Base-by-base conservation (phyloP, 2,329 filamentous ascomycete genomes). In the Aspergillus brunneoviolaceus region DNA sequence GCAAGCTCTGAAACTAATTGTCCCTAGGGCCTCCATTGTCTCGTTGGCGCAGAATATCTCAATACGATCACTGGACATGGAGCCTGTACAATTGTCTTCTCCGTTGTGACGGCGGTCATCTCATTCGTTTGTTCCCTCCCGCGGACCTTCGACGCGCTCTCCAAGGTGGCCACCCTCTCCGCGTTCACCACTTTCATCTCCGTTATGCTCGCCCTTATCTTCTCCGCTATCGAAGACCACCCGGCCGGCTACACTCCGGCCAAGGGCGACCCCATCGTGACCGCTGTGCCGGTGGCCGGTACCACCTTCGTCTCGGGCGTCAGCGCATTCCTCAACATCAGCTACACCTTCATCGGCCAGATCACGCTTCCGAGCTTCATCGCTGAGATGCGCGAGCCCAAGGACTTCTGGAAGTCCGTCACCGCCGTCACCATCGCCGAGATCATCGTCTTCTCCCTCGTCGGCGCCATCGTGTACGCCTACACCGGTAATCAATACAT, bases 311-410 rank as follows among this genome's bases (percentile, higher is more conserved):
- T 96, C 3, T 80, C 84, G 2, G 92, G 88, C 23, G 88, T 96
- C 83, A 92, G 87, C 56, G 93, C 93, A 0, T 96, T 96, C 77
- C 83, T 97, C 74, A 97, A 97, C 77, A 97, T 97, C 72, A 91
- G 88, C 77, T 97, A 96, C 74, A 96, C 93, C 0, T 96, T 97
- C 72, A 96, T 97, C 67, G 93, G 93, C 0, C 93, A 97, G 74
- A 96, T 96, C 69, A 96, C 93, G 0, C 83, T 97, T 14, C 93
- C 93, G 0, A 94, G 90, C 67, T 97, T 97, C 79, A 97, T 97
- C 65, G 92, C 93, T 3, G 93, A 97, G 76, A 97, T 97, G 93
- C 90, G 84, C 71, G 81, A 87, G 51, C 86, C 83, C 1, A 87
- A 85, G 59, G 93, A 97, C 67, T 97, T 97, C 72, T 92, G 92